Base-by-base conservation (phyloP, 2,329 filamentous ascomycete species). In the Fusarium pilosicola region DNA sequence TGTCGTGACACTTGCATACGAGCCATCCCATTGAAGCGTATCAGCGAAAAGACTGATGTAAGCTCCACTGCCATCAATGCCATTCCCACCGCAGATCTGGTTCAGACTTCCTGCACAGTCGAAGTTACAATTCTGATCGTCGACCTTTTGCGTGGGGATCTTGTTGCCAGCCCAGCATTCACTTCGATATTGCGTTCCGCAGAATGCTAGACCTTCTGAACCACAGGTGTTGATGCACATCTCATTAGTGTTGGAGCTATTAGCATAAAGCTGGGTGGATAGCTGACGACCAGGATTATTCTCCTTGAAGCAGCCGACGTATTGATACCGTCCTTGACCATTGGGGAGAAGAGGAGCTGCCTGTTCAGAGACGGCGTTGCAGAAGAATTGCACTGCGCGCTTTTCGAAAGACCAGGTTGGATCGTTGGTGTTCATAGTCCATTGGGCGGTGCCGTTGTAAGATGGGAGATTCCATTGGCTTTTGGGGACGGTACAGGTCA, bases 371-470 rank as follows among this genome's bases (percentile, higher is more conserved):
- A 88, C 83, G 2, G 87, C 88, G 11, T 79, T 84, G 66, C 89
- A 90, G 52, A 77, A 77, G 68, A 90, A 90, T 17, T 85, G 79
- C 10, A 90, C 84, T 13, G 81, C 80, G 56, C 88, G 86, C 80
- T 90, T 90, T 34, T 84, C 86, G 2, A 70, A 70, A 32, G 66
- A 66, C 57, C 87, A 83, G 3, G 76, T 78, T 1, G 85, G 84
- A 63, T 90, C 88, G 58, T 89, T 87, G 51, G 86, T 86, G 77
- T 90, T 90, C 75, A 90, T 83, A 0, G 86, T 88, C 89, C 88
- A 90, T 5, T 80, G 76, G 0, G 88, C 86, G 0, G 79, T 81
- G 6, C 86, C 86, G 8, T 80, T 81, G 69, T 87, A 89, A 0
- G 85, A 77, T n/a, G 87, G 83, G 4, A 84, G 79, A 71, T 91